These are phyloP conservation scores for Harringtonia lauricola DNA, from an alignment of 2,329 filamentous ascomycete species.

Conservation along the genomic window DNA sequence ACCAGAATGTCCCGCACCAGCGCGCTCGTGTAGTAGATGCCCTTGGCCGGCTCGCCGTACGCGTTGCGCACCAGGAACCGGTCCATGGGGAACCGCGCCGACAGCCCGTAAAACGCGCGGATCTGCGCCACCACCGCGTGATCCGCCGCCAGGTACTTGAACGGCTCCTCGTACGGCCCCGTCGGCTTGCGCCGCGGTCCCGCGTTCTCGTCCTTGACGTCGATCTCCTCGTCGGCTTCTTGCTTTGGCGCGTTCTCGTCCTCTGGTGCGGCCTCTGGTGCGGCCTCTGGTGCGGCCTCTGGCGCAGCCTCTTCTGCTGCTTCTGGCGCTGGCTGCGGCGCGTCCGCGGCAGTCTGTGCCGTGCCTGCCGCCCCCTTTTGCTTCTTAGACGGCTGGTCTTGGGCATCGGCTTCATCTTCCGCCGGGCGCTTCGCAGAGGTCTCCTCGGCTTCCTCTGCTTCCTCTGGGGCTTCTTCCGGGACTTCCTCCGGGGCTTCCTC, in stretches of 20 bases:
- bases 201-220: conserved; percentile 3
- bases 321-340: conserved; percentile 2
- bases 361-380: conserved; percentile 13
- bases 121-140: conserved; percentile 71
- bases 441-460: conserved; percentile 4
- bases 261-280: conserved; percentile 6
- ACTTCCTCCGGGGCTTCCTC: background rate
- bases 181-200: conserved; percentile 29
- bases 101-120: conserved; percentile 75
- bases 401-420: conserved; percentile 20
- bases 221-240: conserved; percentile 1
- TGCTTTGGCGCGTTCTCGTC: conserved; percentile 5
- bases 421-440: conserved; percentile 19
- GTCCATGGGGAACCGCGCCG: conserved; percentile 73
- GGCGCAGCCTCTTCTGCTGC: conserved; percentile 10
- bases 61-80: conserved; percentile 96
- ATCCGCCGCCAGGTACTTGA: conserved; percentile 72
- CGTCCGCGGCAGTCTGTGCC: conserved; percentile 6
- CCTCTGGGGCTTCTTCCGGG: conserved; percentile 23
- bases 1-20: conserved; percentile 76
- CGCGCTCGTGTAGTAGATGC: conserved; percentile 89
- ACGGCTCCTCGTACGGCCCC: conserved; percentile 71
- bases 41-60: conserved; percentile 76
- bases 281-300: conserved; percentile 7
- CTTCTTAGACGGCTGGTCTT: conserved; percentile 25